Base-by-base conservation (phyloP, 306 rosid species). In the Parietaria judaica region DNA sequence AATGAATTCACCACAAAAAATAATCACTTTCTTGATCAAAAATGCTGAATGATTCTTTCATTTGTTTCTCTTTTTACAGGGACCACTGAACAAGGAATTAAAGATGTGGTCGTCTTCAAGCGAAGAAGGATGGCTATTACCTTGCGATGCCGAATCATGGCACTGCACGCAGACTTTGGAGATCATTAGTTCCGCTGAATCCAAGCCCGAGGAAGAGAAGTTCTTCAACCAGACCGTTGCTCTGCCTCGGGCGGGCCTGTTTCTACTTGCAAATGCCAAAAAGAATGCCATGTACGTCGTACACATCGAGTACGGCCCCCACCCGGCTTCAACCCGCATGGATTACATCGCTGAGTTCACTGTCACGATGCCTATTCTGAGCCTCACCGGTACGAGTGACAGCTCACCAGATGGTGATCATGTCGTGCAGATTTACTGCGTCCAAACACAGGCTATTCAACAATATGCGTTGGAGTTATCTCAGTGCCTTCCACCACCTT, bases 371-470 rank as follows among this genome's bases (percentile, higher is more conserved):
- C 92, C 92, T 36, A 85, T 85, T 70, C 66, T 85, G 63, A 82
- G 88, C 70, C 83, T 85, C 70, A 81, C 81, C 41, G 88, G 88
- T 56, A 85, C 92, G 50, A 82, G 88, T 68, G 85, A 81, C 62
- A 65, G 69, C 66, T 77, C 77, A 75, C 82, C 82, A 10, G 85
- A 85, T 70, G 88, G 92, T 15, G 85, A 79, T 23, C 85, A 77
- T 70, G 74, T 70, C 54, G 85, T 85, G 10, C 92, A 85, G 72
- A 69, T 85, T 47, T 81, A 85, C 72, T 85, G 92, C 36, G 82
- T 85, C 63, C 92, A 85, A 78, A 85, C 92, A 67, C 92, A 82
- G 78, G 92, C 92, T 71, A 85, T 85, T 70, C 92, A 85, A 70
- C 92, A 85, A 56, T 85, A 85, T 71, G 92, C 88, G 45, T 79